phyloP scores from a whole-genome alignment of 768 basidiomycete species.

The Lentinus tigrinus region DNA sequence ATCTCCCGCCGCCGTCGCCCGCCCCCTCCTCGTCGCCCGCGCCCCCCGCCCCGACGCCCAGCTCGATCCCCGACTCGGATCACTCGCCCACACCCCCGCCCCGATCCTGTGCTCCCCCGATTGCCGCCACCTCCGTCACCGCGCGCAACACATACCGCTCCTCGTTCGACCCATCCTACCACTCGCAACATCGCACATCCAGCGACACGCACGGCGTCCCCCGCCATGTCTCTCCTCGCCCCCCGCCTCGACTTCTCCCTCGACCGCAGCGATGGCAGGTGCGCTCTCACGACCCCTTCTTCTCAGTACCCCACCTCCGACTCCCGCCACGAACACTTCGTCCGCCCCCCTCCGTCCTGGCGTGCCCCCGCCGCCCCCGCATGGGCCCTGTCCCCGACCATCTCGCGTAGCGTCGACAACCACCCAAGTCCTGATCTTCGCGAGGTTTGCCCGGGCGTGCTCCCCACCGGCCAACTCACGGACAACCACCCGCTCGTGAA shows the following conservation, averaged over 20 bases:
- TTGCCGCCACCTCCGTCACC: slow-evolving; percentile 7
- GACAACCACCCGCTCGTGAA: slow-evolving; percentile 49
- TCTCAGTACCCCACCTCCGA: slow-evolving; percentile 37
- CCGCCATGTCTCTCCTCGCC: slow-evolving; percentile 2
- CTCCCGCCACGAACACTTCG: slow-evolving; percentile 31
- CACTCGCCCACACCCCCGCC: neutral
- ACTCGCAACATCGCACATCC: neutral
- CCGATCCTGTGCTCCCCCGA: slow-evolving; percentile 6
- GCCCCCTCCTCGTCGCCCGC: neutral
- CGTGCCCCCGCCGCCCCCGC: slow-evolving; percentile 26
- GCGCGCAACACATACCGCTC: neutral
- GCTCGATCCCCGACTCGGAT: neutral
- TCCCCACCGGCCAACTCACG: slow-evolving; percentile 42
- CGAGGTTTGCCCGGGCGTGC: slow-evolving; percentile 36
- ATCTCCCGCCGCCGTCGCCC: slow-evolving; percentile 6
- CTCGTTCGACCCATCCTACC: neutral
- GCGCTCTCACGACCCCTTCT: slow-evolving; percentile 24
- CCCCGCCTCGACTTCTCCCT: neutral
- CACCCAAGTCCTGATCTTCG: slow-evolving; percentile 22
- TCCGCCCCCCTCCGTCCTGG: slow-evolving; percentile 24
- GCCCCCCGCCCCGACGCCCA: neutral
- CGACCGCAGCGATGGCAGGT: slow-evolving; percentile 16
- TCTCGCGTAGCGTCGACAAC: slow-evolving; percentile 17
- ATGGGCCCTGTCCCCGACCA: slow-evolving; percentile 19
- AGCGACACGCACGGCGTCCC: neutral